Evolutionary conservation across 2,329 filamentous ascomycete species (phyloP).

Genomic region (Mycosphaerella arachidis): DNA sequence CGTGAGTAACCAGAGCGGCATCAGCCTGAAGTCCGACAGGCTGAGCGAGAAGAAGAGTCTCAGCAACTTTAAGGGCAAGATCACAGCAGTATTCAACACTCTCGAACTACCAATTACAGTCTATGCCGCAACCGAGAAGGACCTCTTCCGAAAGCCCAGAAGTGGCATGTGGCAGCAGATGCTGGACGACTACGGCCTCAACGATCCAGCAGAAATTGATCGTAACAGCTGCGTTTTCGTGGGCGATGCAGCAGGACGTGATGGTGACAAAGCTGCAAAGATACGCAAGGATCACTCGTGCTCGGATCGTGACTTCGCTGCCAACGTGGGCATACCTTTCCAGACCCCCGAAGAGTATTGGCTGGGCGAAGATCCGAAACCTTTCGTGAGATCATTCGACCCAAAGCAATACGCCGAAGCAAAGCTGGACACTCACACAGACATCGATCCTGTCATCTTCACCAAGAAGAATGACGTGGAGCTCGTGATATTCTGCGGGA

Average conservation of each 20-base stretch:
- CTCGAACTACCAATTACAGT: slow-evolving; percentile 72
- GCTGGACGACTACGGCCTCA: slow-evolving; percentile 48
- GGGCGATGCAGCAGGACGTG: slow-evolving; percentile 71
- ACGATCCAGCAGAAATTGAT: slow-evolving; percentile 58
- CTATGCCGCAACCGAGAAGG: slow-evolving; percentile 81
- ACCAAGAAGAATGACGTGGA: slow-evolving; percentile 64
- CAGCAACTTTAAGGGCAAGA: slow-evolving; percentile 77
- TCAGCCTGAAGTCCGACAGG: slow-evolving; percentile 66
- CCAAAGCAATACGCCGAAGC: slow-evolving; percentile 52
- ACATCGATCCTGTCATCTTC: slow-evolving; percentile 36
- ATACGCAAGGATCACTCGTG: slow-evolving; percentile 55
- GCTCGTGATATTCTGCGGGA: slow-evolving; percentile 80
- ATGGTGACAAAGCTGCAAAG: slow-evolving; percentile 34
- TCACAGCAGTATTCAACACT: slow-evolving; percentile 61
- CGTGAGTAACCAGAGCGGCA: slow-evolving; percentile 82
- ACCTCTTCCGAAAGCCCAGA: slow-evolving; percentile 81
- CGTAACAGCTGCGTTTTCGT: slow-evolving; percentile 73
- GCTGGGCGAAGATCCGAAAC: slow-evolving; percentile 59
- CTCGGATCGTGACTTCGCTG: slow-evolving; percentile 70
- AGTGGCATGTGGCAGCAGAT: slow-evolving; percentile 81
- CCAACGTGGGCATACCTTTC: slow-evolving; percentile 76
- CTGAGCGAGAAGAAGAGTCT: slow-evolving; percentile 65
- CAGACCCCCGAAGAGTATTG: slow-evolving; percentile 92
- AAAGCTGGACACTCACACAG: slow-evolving; percentile 25
- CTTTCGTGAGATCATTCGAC: slow-evolving; percentile 69